Percentiles rank a stretch among this genome's conserved stretches.
phyloP scores from a whole-genome alignment of 371 early-diverging fungal species.

The Thermomucor indicae-seudaticae region DNA sequence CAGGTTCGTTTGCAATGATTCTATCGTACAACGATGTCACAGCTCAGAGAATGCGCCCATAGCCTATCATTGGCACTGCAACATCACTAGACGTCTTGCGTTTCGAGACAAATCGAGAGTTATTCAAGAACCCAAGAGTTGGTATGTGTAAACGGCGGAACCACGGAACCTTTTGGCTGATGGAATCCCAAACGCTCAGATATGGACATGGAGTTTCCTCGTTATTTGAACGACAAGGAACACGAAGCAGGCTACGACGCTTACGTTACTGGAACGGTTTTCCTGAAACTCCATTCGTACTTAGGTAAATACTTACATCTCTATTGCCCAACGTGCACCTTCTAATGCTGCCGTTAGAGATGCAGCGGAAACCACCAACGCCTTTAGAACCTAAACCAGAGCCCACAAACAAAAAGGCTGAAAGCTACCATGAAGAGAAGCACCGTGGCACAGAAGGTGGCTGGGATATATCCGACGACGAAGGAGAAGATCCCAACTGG shows the following conservation, averaged over 20 bases:
- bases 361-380: conserved; percentile 8
- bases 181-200: conserved; percentile 14
- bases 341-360: neutral
- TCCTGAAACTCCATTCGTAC: conserved; percentile 27
- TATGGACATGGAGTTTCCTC: conserved; percentile 32
- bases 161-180: neutral
- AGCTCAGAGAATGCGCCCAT: neutral
- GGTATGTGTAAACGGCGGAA: conserved; percentile 22
- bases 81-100: conserved; percentile 33
- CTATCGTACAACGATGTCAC: neutral
- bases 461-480: conserved; percentile 36
- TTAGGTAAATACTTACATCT: conserved; percentile 14
- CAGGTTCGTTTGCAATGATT: conserved; percentile 21
- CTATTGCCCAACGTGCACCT: neutral
- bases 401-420: conserved; percentile 1
- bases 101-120: conserved; percentile 34
- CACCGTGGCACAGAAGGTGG: conserved; percentile 16
- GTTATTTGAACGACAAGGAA: conserved; percentile 41
- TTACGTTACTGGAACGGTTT: conserved; percentile 70
- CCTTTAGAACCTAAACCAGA: conserved; percentile 7
- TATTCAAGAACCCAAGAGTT: conserved; percentile 50
- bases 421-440: conserved; percentile 13
- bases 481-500: conserved; percentile 18
- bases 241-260: conserved; percentile 95
- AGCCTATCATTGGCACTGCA: conserved; percentile 24